Conservation (phyloP, 495 filamentous ascomycete genomes). For the Daldinia loculata region DNA sequence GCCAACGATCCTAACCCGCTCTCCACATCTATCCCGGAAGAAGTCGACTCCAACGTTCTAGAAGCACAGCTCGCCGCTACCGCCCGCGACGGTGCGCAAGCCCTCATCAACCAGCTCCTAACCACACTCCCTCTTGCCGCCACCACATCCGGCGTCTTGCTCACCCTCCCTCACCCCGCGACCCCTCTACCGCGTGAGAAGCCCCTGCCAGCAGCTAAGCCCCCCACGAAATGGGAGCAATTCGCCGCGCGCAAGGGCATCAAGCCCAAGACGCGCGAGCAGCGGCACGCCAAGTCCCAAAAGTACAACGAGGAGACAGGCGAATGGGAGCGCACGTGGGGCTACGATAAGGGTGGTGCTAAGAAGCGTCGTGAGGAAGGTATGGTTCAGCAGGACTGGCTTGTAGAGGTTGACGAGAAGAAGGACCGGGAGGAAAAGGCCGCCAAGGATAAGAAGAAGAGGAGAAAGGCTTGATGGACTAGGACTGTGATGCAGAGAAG, state of each 20-base stretch:
- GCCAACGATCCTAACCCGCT: slow-evolving; percentile 85
- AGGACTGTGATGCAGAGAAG: background rate
- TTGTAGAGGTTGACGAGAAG: slow-evolving; percentile 89
- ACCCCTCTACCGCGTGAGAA: slow-evolving; percentile 87
- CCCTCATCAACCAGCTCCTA: slow-evolving; percentile 86
- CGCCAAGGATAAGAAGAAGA: slow-evolving; percentile 65
- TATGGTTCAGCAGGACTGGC: slow-evolving; percentile 72
- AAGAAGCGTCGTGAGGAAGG: slow-evolving; percentile 66
- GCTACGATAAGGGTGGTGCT: slow-evolving; percentile 87
- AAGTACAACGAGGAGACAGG: slow-evolving; percentile 84
- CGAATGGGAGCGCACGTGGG: slow-evolving; percentile 93
- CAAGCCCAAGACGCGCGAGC: slow-evolving; percentile 74
- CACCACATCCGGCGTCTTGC: slow-evolving; percentile 72
- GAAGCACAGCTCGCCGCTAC: slow-evolving; percentile 68
- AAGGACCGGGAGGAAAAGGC: slow-evolving; percentile 72
- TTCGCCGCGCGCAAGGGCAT: slow-evolving; percentile 98
- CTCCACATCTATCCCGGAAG: slow-evolving; percentile 50
- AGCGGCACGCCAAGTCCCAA: slow-evolving; percentile 67
- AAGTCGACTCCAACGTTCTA: slow-evolving; percentile 48
- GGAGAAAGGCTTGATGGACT: slow-evolving; percentile 67
- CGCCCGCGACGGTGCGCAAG: slow-evolving; percentile 87
- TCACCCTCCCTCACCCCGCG: slow-evolving; percentile 73
- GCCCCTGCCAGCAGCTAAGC: slow-evolving; percentile 79
- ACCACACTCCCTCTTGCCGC: slow-evolving; percentile 78
- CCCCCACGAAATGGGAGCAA: slow-evolving; percentile 89